phyloP scores from a whole-genome alignment of 2,329 filamentous ascomycete genomes.

The Diaporthe helianthi region DNA sequence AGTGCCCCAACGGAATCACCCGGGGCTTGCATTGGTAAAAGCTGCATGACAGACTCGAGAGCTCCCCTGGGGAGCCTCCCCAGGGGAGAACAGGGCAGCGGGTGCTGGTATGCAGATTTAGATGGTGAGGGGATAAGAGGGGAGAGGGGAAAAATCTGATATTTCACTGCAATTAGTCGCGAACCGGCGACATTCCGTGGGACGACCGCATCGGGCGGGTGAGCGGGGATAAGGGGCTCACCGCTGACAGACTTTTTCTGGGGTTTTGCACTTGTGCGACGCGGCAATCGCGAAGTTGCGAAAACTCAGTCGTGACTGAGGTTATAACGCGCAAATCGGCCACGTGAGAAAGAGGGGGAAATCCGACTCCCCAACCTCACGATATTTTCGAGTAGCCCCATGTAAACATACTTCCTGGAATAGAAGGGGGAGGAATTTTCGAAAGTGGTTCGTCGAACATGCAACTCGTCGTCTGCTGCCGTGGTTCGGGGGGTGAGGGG shows the following conservation, averaged over 20 bases:
- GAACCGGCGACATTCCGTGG: conserved; percentile 21
- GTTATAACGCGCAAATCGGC: conserved; percentile 20
- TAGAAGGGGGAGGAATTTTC: conserved; percentile 8
- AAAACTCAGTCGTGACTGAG: neutral
- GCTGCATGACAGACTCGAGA: neutral
- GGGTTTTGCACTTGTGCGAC: neutral
- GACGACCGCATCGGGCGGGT: neutral
- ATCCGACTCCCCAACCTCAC: conserved; percentile 27
- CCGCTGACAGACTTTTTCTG: conserved; percentile 10
- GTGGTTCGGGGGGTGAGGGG: conserved; percentile 8
- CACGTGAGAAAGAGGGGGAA: neutral
- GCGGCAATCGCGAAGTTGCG: conserved; percentile 29
- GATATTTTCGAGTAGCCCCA: conserved; percentile 21
- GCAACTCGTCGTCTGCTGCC: conserved; percentile 2
- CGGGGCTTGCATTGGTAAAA: neutral
- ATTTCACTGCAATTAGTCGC: neutral
- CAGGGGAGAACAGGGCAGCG: neutral
- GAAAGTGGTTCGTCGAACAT: conserved; percentile 26
- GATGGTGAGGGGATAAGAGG: neutral
- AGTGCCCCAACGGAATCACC: neutral
- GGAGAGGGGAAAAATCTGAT: neutral
- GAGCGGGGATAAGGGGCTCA: conserved; percentile 18
- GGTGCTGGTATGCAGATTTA: neutral
- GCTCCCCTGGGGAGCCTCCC: too few species aligned
- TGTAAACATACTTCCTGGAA: conserved; percentile 30